A percentile compares a stretch with the other conserved stretches of the same genome.
phyloP scores from a whole-genome alignment of 2,329 filamentous ascomycete genomes.

The Fusarium anthophilum region DNA sequence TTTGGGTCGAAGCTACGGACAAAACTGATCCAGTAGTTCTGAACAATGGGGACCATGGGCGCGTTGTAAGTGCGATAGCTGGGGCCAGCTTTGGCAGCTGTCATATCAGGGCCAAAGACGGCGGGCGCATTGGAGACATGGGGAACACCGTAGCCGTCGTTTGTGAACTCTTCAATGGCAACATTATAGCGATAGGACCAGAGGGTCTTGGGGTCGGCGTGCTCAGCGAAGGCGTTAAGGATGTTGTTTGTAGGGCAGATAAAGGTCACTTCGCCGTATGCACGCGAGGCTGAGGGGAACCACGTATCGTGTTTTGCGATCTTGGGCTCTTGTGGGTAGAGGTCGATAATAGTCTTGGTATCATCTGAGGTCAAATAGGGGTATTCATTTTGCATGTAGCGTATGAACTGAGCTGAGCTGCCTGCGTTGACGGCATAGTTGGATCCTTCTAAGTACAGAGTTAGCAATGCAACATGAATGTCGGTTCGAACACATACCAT shows the following conservation, averaged over 20 bases:
- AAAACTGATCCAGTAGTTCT: constrained; percentile 62
- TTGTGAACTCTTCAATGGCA: constrained; percentile 48
- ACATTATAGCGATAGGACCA: constrained; percentile 64
- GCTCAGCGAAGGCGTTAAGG: constrained; percentile 46
- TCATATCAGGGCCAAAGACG: constrained; percentile 57
- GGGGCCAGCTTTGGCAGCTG: constrained; percentile 8
- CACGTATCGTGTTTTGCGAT: constrained; percentile 53
- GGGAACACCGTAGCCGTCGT: constrained; percentile 56
- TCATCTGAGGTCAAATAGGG: constrained; percentile 52
- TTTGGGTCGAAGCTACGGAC: constrained; percentile 58
- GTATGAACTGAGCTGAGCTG: constrained; percentile 46
- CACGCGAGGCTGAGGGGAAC: constrained; percentile 54
- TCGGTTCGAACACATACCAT: constrained; percentile 48
- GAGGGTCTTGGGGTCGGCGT: constrained; percentile 33
- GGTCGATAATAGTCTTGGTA: constrained; percentile 46
- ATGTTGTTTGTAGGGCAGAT: constrained; percentile 55
- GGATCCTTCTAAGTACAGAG: constrained; percentile 53
- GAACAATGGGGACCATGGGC: constrained; percentile 56
- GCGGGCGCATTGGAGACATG: constrained; percentile 60
- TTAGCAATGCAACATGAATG: background rate
- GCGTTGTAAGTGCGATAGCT: constrained; percentile 58
- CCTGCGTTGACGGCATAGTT: constrained; percentile 54
- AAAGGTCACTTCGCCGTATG: constrained; percentile 59
- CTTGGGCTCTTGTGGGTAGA: constrained; percentile 51
- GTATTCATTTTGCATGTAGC: constrained; percentile 59